phyloP scores from a whole-genome alignment of 768 basidiomycete genomes.

The Tubosaeta sp. region DNA sequence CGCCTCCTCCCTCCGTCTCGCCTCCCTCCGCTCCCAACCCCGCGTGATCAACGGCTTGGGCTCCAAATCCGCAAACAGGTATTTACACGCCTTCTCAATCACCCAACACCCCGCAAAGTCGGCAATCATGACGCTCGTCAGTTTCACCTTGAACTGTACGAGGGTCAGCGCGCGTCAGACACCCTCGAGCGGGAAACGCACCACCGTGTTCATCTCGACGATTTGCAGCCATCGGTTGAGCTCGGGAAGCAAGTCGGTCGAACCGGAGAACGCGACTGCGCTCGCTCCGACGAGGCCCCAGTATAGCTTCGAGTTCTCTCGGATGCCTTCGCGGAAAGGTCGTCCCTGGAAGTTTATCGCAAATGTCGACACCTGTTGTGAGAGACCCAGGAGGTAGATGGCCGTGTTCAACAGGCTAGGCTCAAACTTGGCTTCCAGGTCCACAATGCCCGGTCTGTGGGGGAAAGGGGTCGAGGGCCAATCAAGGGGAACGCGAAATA shows the following conservation, averaged over 20 bases:
- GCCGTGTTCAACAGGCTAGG: slow-evolving; percentile 94
- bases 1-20: slow-evolving; percentile 44
- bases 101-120: slow-evolving; percentile 89
- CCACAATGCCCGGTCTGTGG: slow-evolving; percentile 65
- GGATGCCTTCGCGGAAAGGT: slow-evolving; percentile 96
- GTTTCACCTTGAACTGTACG: slow-evolving; percentile 71
- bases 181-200: slow-evolving; percentile 39
- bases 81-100: slow-evolving; percentile 79
- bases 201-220: slow-evolving; percentile 77
- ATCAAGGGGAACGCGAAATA: neutral
- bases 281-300: slow-evolving; percentile 89
- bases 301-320: slow-evolving; percentile 90
- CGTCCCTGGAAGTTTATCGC: slow-evolving; percentile 99
- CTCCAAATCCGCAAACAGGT: slow-evolving; percentile 81
- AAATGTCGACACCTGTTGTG: slow-evolving; percentile 98
- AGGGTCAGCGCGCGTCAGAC: neutral
- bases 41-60: slow-evolving; percentile 81
- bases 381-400: slow-evolving; percentile 91
- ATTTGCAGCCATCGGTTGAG: slow-evolving; percentile 96
- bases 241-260: slow-evolving; percentile 94
- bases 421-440: slow-evolving; percentile 95
- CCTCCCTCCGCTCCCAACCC: slow-evolving; percentile 76
- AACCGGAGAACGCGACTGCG: slow-evolving; percentile 87
- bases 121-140: slow-evolving; percentile 77
- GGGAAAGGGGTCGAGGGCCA: neutral